Base-by-base conservation (phyloP, 2,329 filamentous ascomycete genomes). In the Cladosporium oxysporum region DNA sequence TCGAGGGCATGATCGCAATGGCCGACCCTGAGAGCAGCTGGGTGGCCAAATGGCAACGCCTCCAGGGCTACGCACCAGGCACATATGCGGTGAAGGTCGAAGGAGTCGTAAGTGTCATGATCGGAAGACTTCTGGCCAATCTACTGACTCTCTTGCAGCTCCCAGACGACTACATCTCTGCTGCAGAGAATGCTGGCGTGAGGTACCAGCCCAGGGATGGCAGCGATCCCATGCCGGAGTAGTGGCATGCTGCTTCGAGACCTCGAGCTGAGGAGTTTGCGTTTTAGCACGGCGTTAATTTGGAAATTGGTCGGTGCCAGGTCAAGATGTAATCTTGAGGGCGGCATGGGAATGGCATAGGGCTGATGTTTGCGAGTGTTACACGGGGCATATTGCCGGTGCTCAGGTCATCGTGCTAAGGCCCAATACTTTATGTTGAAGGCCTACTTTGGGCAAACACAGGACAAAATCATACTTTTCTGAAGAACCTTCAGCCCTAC, bases 11-110 rank as follows among this genome's bases (percentile, higher is more conserved):
- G 70, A 92, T 98, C 77, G 88, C 91, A 49, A 85, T 98, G 44
- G 88, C 90, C 58, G 90, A 97, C 76, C 93, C 93, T n/a, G 81
- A 82, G 52, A 87, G 84, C 71, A 96, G 91, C 74, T 99, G 95
- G 95, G 92, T 98, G 58, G 93, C 94, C n/a, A 91, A 92, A 76
- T 98, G 93, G 90, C 93, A 98, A 83, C 87, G 95, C 10, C 81
- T 99, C 67, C 92, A 97, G 77, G 88, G 87, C 64, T 98, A 96
- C 78, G 90, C 95, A 62, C 87, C 88, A 18, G 95, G 95, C 63
- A 89, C 96, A 66, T 99, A 99, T 81, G 95, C 95, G 21, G 91
- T 93, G 65, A 97, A 98, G 82, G 95, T 99, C 28, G 92, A 91
- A 35, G 95, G 95, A 21, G 88, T 91, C 68, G 84, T 86, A 71